Evolutionary conservation across 805 yeast species (phyloP).

Genomic region (Pichia nakasei): DNA sequence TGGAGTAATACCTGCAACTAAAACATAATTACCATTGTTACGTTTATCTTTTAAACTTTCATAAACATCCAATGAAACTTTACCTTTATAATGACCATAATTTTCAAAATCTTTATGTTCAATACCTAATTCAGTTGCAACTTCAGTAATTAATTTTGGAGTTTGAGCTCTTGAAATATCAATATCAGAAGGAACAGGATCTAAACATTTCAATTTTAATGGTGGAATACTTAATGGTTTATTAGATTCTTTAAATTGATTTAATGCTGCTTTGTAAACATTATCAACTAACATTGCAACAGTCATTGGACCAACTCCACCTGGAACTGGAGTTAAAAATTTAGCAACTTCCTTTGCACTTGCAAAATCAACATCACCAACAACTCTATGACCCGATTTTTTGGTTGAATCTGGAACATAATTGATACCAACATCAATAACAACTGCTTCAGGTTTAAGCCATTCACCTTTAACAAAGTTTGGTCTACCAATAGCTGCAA

Average conservation of each 20-base stretch:
- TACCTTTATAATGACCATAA: constrained; percentile 70
- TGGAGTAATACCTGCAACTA: constrained; percentile 80
- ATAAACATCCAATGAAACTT: constrained; percentile 55
- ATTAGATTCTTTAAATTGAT: constrained; percentile 20
- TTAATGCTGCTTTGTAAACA: constrained; percentile 60
- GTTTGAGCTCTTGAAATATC: constrained; percentile 69
- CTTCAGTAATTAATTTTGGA: constrained; percentile 60
- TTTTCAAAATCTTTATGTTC: constrained; percentile 62
- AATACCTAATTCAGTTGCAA: constrained; percentile 64
- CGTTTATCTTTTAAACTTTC: constrained; percentile 51
- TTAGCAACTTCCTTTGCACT: constrained; percentile 47
- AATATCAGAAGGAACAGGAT: constrained; percentile 75
- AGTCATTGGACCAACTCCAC: constrained; percentile 91
- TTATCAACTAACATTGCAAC: constrained; percentile 74
- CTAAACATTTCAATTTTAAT: constrained; percentile 44
- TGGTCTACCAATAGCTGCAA: constrained; percentile 70
- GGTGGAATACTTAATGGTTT: constrained; percentile 38
- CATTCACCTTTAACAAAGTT: constrained; percentile 66
- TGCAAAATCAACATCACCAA: constrained; percentile 70
- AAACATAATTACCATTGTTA: constrained; percentile 59
- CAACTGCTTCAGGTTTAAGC: constrained; percentile 59
- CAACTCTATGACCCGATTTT: constrained; percentile 63
- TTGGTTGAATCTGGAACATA: constrained; percentile 56
- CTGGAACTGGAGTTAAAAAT: constrained; percentile 79
- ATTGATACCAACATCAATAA: constrained; percentile 80